phyloP scores from a whole-genome alignment of 2,329 filamentous ascomycete genomes.

The Cladophialophora exuberans region DNA sequence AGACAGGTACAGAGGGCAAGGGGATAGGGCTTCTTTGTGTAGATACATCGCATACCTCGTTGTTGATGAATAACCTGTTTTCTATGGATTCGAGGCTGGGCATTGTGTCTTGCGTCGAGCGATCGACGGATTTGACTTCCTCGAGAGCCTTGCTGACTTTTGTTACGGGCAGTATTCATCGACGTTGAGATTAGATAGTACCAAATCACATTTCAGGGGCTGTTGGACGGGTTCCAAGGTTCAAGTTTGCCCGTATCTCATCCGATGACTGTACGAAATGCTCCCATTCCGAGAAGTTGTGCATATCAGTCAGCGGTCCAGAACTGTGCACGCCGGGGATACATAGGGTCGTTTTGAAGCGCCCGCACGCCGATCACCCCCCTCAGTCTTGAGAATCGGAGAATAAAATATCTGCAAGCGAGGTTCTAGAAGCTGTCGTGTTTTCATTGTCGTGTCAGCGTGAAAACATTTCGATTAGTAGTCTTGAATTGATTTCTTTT shows the following conservation, averaged over 20 bases:
- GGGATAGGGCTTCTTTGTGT: too few species aligned
- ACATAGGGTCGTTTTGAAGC: background rate
- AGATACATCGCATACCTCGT: slow-evolving; percentile 42
- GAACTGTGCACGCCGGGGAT: background rate
- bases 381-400: background rate
- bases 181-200: background rate
- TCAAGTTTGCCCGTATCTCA: too few species aligned
- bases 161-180: background rate
- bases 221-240: too few species aligned
- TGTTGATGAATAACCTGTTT: slow-evolving; percentile 53
- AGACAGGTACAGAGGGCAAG: background rate
- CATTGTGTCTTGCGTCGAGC: background rate
- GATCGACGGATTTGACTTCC: background rate
- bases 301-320: too few species aligned
- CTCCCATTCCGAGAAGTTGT: too few species aligned
- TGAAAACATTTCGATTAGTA: too few species aligned
- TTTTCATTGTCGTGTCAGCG: too few species aligned
- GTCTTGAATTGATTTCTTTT: too few species aligned
- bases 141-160: background rate
- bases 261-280: too few species aligned
- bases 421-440: too few species aligned
- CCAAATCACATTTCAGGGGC: too few species aligned
- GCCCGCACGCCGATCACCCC: background rate
- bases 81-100: slow-evolving; percentile 28
- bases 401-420: background rate